A percentile compares a stretch with the other conserved stretches of the same genome.
Evolutionary conservation across 805 yeast genomes (phyloP).

Genomic region (Kuraishia floccosa): DNA sequence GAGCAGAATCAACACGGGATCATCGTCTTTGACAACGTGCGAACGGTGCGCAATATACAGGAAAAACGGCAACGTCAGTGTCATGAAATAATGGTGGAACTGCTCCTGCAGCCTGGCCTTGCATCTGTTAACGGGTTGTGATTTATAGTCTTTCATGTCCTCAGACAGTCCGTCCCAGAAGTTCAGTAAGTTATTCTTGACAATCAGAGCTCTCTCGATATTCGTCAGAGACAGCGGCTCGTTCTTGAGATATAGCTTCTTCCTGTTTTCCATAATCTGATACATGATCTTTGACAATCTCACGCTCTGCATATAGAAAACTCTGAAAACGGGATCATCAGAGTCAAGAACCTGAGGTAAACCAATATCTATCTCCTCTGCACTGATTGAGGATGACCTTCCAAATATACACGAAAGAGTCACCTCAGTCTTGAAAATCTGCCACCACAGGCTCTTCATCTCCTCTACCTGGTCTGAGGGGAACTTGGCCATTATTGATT

Average conservation of each 20-base stretch:
- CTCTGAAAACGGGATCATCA: constrained; percentile 17
- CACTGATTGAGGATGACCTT: constrained; percentile 29
- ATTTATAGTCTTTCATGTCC: constrained; percentile 18
- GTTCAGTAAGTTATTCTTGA: constrained; percentile 21
- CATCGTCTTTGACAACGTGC: constrained; percentile 23
- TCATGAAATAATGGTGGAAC: constrained; percentile 27
- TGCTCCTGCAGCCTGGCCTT: constrained; percentile 29
- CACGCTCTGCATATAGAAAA: constrained; percentile 21
- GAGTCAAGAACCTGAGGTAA: constrained; percentile 20
- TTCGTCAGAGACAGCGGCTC: constrained; percentile 27
- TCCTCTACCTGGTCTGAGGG: constrained; percentile 23
- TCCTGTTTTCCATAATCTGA: constrained; percentile 27
- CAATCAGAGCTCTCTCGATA: constrained; percentile 25
- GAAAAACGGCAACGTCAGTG: constrained; percentile 30
- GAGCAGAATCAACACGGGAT: constrained; percentile 26
- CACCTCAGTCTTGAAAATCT: constrained; percentile 28
- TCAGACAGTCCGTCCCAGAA: constrained; percentile 22
- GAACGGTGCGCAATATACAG: constrained; percentile 25
- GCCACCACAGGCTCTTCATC: constrained; percentile 31
- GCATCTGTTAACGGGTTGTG: constrained; percentile 21
- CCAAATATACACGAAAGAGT: constrained; percentile 32
- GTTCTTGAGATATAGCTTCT: constrained; percentile 16
- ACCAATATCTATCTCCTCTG: constrained; percentile 31
- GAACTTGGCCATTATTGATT: constrained; percentile 21
- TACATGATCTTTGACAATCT: constrained; percentile 24